A percentile compares a stretch with the other conserved stretches of the same genome.
phyloP scores from a whole-genome alignment of 371 early-diverging fungal genomes.

The Chytridium lagenaria region DNA sequence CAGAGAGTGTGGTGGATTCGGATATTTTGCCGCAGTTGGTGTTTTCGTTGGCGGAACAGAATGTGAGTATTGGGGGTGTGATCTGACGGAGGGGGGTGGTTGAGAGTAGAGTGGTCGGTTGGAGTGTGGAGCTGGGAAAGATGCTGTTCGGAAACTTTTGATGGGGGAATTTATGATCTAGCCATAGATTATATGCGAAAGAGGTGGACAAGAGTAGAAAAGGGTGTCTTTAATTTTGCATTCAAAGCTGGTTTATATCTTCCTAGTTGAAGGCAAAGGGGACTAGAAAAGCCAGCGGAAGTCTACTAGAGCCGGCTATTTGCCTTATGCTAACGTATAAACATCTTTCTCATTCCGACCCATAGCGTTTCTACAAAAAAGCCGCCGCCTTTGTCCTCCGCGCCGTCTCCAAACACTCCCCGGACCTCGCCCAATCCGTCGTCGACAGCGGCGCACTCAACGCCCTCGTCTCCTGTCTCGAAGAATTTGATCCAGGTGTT shows the following conservation, averaged over 20 bases:
- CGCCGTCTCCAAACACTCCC: slow-evolving; percentile 61
- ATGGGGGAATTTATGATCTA: no score
- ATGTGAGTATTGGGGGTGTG: slow-evolving; percentile 52
- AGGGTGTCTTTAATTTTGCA: slow-evolving; percentile 6
- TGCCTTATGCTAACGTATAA: no score
- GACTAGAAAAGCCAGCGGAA: no score
- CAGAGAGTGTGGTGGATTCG: slow-evolving; percentile 56
- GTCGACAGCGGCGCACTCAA: slow-evolving; percentile 60
- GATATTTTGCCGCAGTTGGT: slow-evolving; percentile 63
- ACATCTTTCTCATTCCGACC: background rate
- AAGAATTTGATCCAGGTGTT: slow-evolving; percentile 66
- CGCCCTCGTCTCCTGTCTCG: slow-evolving; percentile 58
- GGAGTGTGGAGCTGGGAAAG: no score
- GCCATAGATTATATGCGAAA: no score
- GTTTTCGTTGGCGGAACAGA: slow-evolving; percentile 55
- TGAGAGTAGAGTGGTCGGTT: no score
- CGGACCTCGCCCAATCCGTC: slow-evolving; percentile 57
- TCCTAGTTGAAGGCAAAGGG: no score
- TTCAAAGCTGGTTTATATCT: background rate
- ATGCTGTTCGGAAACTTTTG: no score
- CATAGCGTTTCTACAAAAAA: slow-evolving; percentile 63
- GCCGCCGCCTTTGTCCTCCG: slow-evolving; percentile 63
- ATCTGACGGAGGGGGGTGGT: no score
- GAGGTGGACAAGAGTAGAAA: background rate
- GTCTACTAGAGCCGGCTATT: no score